Conservation (phyloP, 192 early-diverging fungal genomes). For the Coemansia sp. region DNA sequence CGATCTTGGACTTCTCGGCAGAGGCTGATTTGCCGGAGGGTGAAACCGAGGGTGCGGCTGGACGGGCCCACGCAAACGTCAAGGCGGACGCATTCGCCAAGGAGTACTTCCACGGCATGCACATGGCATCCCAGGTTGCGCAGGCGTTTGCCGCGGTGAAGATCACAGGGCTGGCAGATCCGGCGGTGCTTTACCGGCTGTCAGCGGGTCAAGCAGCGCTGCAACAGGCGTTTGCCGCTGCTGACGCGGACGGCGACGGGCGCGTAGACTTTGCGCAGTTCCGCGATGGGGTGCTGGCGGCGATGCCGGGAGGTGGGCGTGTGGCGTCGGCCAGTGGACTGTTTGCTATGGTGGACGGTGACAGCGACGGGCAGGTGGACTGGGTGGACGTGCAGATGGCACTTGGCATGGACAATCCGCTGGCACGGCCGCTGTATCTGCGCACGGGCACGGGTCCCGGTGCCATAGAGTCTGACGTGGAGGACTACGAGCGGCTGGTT, state of each 20-base stretch:
- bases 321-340: slow-evolving; percentile 44
- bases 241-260: slow-evolving; percentile 58
- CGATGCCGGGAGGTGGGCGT: slow-evolving; percentile 28
- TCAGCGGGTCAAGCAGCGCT: slow-evolving; percentile 48
- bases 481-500: slow-evolving; percentile 68
- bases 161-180: slow-evolving; percentile 79
- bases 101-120: slow-evolving; percentile 69
- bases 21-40: slow-evolving; percentile 75
- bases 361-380: slow-evolving; percentile 61
- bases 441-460: slow-evolving; percentile 14
- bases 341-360: slow-evolving; percentile 49
- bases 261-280: slow-evolving; percentile 52
- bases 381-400: slow-evolving; percentile 64
- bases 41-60: slow-evolving; percentile 36
- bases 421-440: slow-evolving; percentile 55
- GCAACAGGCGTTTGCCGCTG: slow-evolving; percentile 52
- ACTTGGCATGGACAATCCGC: slow-evolving; percentile 64
- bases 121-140: slow-evolving; percentile 64
- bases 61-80: slow-evolving; percentile 58
- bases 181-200: slow-evolving; percentile 70
- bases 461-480: slow-evolving; percentile 60
- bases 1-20: slow-evolving; percentile 82
- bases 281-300: slow-evolving; percentile 39
- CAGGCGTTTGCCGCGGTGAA: slow-evolving; percentile 85
- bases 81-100: slow-evolving; percentile 67